Percentiles rank a stretch among this genome's conserved stretches.
Conservation (phyloP, 371 early-diverging fungal genomes). For the Mucor circinelloides region DNA sequence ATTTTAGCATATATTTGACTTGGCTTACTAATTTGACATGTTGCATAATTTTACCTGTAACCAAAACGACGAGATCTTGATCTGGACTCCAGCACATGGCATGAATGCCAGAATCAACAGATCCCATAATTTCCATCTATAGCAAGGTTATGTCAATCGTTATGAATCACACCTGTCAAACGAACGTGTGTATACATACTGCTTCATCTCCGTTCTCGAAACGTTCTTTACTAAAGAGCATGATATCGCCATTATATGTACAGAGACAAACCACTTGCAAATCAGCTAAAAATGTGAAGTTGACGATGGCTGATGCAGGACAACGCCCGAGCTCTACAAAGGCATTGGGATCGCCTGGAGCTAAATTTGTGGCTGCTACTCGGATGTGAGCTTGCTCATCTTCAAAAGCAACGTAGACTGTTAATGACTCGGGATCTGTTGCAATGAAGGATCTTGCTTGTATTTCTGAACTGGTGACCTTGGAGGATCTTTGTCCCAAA, state of each 20-base stretch:
- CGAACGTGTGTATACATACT: constrained; percentile 19
- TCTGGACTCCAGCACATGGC: constrained; percentile 93
- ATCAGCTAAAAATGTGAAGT: constrained; percentile 66
- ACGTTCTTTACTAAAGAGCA: constrained; percentile 60
- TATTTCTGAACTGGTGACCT: constrained; percentile 26
- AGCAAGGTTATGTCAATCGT: neutral
- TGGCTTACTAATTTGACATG: neutral
- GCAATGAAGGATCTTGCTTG: constrained; percentile 44
- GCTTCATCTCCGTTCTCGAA: constrained; percentile 54
- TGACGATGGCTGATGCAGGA: constrained; percentile 38
- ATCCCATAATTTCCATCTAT: constrained; percentile 71
- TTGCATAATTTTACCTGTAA: constrained; percentile 60
- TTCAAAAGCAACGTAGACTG: constrained; percentile 53
- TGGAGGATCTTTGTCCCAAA: constrained; percentile 36
- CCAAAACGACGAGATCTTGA: constrained; percentile 81
- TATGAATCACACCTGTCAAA: neutral
- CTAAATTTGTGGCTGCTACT: constrained; percentile 29
- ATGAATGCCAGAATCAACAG: constrained; percentile 79
- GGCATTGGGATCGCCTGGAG: constrained; percentile 27
- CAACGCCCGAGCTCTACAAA: constrained; percentile 32
- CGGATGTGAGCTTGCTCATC: constrained; percentile 32
- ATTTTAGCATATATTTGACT: too few species aligned
- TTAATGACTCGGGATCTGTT: constrained; percentile 53
- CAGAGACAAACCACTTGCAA: constrained; percentile 67
- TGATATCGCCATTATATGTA: constrained; percentile 70